Base-by-base conservation (phyloP, 257 asterid genomes). In the Orobanche coerulescens region DNA sequence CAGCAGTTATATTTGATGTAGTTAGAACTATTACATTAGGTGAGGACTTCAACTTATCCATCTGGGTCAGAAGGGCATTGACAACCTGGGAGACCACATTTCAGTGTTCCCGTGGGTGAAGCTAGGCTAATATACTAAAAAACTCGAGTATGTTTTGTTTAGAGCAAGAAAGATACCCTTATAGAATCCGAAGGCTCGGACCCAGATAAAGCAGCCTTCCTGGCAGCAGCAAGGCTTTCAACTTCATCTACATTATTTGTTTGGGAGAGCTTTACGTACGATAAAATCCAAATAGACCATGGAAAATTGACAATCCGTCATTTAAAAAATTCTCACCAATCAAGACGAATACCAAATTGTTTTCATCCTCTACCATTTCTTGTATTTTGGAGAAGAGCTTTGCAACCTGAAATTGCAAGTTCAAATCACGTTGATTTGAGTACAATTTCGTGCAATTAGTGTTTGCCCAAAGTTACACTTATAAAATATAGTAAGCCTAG, bases 181-280 rank as follows among this genome's bases (percentile, higher is more conserved):
- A 93, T 93, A 71, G 97, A 93, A 79, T 93, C 98, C 37, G 98
- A 93, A 77, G 98, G 98, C 84, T 93, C 98, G 37, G 98, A 89
- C 9, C 98, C 97, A 71, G 97, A 89, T 78, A 93, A 73, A 61
- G 98, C 97, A 77, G 96, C 95, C 69, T 84, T 84, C 78, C 99
- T 86, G 56, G 99, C 96, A 77, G 97, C 99, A 68, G 99, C 99
- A 4, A 93, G 95, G 78, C 99, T 89, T 84, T 93, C 99, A 68
- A 93, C 95, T 83, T 93, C 99, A 83, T 89, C 99, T 93, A 67
- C 62, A 65, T 13, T 70, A 66, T 37, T 67, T 66, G 56, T 52
- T 62, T 39, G 14, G n/a, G 42, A 46, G 39, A 70, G 18, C 48
- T 22, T 61, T 42, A 61, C 63, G 48, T 24, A 62, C 43, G 50